Evolutionary conservation across 1,284 basidiomycete species (phyloP), one percentile per base, ranked within the genome.

Genomic region (Pseudozyma thailandica): DNA sequence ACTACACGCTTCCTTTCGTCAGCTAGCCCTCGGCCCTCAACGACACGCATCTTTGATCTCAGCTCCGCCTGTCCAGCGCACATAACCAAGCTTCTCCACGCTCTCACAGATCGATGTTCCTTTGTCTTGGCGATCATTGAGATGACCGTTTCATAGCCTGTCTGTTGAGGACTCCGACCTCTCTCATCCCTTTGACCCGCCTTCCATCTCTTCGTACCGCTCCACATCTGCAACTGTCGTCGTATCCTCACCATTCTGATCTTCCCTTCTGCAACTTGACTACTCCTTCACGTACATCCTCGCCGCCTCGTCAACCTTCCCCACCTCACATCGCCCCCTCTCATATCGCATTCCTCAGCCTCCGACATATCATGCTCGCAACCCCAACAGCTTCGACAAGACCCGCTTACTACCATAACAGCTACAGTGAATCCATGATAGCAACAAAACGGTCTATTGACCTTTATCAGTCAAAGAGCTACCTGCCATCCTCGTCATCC

Each of bases 21-120:
- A 33, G 27, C 50, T 35, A 50, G 46, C 58, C 58, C 58, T 61
- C 26, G 30, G 43, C 58, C 58, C 58, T 50, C 47, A 23, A 53
- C 46, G 33, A 37, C 52, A 43, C 47, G 43, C 44, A 39, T 27
- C 25, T 27, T 13, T 37, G 18, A 7, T 35, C 23, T 28, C 39
- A 4, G 16, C n/a, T 13, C 37, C 21, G 18, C 42, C 35, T 27
- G 23, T 43, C 33, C 30, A 37, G 21, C 20, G 20, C 30, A 16
- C 31, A 33, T 33, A 13, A n/a, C n/a, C n/a, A n/a, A n/a, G n/a
- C n/a, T n/a, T n/a, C n/a, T n/a, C n/a, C n/a, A n/a, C n/a, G n/a
- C n/a, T n/a, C n/a, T n/a, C n/a, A n/a, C n/a, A n/a, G n/a, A 45
- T 50, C 41, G 20, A 43, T 20, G 20, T 28, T 49, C 9, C 21